Base-by-base conservation (phyloP, 805 yeast species). In the Hemisphaericaspora nanyangensis region DNA sequence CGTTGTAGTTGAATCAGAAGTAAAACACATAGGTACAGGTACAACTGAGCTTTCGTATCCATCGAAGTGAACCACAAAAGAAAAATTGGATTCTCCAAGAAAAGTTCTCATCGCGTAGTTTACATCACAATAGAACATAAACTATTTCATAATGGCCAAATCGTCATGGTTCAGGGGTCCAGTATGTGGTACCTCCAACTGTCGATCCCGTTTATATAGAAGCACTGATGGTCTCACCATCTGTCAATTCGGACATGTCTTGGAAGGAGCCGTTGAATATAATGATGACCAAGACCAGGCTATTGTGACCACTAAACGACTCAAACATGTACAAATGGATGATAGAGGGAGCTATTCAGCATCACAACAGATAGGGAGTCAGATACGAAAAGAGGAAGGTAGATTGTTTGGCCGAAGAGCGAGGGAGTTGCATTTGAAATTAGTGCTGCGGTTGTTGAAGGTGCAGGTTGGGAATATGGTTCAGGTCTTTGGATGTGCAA, bases 181-280 rank as follows among this genome's bases (percentile, higher is more conserved):
- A 4, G 62, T 82, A 5, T 91, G 99, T 71, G 97, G 97, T 1
- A 80, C 81, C 2, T 90, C 85, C 46, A 91, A 91, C 65, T 91
- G 99, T 61, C 78, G 85, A 4, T 85, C 96, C 1, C 65, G 79
- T 28, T 72, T 82, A 36, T 91, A 87, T 78, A 72, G 82, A 36
- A 60, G 77, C 22, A 64, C 79, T 3, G 87, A 85, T 51, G 99
- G 99, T 18, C 77, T 77, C 36, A 74, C 80, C 40, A 82, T 90
- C 8, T 91, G 99, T 57, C 91, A 85, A 51, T 83, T 76, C 53
- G 98, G 98, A 5, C 99, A 91, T 61, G 89, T 90, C 16, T 76
- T 78, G 60, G 91, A 82, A 47, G 89, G 90, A 26, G 84, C 81
- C 45, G 55, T 84, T 19, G 95, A 87, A 56, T 70, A 79, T 45